phyloP scores from a whole-genome alignment of 495 filamentous ascomycete species.

The Rostrohypoxylon terebratum region DNA sequence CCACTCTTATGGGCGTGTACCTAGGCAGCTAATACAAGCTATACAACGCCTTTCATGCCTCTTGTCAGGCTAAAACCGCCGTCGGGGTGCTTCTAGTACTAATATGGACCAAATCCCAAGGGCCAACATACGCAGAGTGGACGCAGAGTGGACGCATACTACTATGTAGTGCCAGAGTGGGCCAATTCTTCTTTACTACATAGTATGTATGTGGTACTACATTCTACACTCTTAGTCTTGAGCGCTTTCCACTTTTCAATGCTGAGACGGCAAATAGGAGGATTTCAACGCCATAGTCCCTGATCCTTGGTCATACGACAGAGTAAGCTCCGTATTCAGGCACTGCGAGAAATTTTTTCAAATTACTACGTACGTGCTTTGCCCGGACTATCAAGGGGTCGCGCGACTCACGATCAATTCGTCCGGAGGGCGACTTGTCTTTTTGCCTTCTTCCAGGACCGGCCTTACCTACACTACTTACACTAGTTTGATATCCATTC shows the following conservation, averaged over 20 bases:
- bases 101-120: slow-evolving; percentile 4
- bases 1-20: slow-evolving; percentile 22
- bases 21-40: neutral
- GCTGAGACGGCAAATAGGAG: slow-evolving; percentile 29
- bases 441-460: slow-evolving; percentile 10
- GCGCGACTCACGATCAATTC: slow-evolving; percentile 19
- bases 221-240: slow-evolving; percentile 7
- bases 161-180: neutral
- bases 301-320: slow-evolving; percentile 32
- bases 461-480: neutral
- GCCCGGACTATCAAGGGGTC: slow-evolving; percentile 19
- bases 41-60: neutral
- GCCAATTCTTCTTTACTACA: neutral
- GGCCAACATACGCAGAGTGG: neutral
- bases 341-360: slow-evolving; percentile 31
- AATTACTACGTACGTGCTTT: slow-evolving; percentile 29
- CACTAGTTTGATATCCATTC: slow-evolving; percentile 1
- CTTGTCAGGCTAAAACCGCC: slow-evolving; percentile 20
- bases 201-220: slow-evolving; percentile 21
- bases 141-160: too few species aligned
- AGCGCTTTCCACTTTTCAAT: slow-evolving; percentile 21
- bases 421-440: slow-evolving; percentile 5
- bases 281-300: slow-evolving; percentile 18
- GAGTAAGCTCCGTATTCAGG: slow-evolving; percentile 31
- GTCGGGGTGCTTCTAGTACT: slow-evolving; percentile 18